Conservation (phyloP, 2,329 filamentous ascomycete species). For the Byssothecium circinans region DNA sequence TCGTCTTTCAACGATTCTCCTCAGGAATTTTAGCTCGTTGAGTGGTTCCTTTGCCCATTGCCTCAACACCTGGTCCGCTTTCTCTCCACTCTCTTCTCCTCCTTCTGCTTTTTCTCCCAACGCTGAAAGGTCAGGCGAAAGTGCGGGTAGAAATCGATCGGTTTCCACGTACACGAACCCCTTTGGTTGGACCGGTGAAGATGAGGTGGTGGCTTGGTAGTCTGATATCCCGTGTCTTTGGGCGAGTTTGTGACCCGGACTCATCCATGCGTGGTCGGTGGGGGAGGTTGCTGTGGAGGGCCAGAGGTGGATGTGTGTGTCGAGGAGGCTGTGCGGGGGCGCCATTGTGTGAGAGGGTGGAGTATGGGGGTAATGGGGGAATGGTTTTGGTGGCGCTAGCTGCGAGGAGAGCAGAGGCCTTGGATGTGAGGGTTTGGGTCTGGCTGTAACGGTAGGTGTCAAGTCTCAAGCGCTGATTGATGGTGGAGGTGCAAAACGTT, state of each 20-base stretch:
- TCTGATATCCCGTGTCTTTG: constrained; percentile 66
- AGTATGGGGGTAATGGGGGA: no score
- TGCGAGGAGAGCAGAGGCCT: no score
- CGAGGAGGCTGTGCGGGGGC: constrained; percentile 64
- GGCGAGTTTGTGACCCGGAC: constrained; percentile 56
- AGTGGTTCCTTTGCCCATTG: constrained; percentile 69
- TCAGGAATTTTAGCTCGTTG: constrained; percentile 70
- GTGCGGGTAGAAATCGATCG: constrained; percentile 58
- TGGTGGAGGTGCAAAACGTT: no score
- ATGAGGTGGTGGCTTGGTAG: constrained; percentile 49
- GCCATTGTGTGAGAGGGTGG: not conserved
- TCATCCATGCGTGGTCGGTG: constrained; percentile 70
- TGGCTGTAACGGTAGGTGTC: no score
- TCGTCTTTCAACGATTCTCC: constrained; percentile 64
- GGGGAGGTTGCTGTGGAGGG: constrained; percentile 64
- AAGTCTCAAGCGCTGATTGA: no score
- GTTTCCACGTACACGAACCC: constrained; percentile 85
- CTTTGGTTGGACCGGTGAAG: constrained; percentile 12
- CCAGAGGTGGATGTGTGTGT: constrained; percentile 91
- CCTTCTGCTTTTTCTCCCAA: not conserved
- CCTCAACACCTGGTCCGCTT: constrained; percentile 25
- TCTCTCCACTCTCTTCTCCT: no score
- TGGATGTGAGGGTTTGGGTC: no score
- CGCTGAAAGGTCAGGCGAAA: not conserved
- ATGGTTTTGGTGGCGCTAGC: no score